These are phyloP conservation scores for Spergularia azorica DNA, from an alignment of 179 eudicot genomes.

Conservation along the genomic window DNA sequence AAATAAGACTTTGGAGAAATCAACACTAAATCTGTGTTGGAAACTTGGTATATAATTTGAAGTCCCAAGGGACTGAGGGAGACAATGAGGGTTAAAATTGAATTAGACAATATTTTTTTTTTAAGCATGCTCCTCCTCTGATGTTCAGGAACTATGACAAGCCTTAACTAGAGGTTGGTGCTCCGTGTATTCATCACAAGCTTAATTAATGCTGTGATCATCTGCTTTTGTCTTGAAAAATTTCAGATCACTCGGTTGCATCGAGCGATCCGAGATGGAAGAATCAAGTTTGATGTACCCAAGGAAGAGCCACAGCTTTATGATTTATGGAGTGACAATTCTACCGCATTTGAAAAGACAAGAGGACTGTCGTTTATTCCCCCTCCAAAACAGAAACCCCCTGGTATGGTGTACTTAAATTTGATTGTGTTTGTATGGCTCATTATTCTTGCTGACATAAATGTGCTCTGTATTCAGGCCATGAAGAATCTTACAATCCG, in stretches of 20 bases:
- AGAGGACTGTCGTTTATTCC: conserved; percentile 87
- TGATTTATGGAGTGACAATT: conserved; percentile 81
- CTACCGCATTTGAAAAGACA: conserved; percentile 51
- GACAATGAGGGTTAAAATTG: background rate
- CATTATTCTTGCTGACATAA: background rate
- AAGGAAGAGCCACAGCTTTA: conserved; percentile 66
- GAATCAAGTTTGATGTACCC: conserved; percentile 81
- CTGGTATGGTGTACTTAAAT: conserved; percentile 50
- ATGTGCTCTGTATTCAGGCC: conserved; percentile 49
- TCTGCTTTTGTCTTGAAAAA: conserved; percentile 15
- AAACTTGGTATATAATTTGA: background rate
- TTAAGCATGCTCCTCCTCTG: background rate
- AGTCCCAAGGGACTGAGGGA: too few species aligned
- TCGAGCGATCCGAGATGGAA: conserved; percentile 85
- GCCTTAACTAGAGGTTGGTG: too few species aligned
- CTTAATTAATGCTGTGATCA: background rate
- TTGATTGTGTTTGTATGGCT: background rate
- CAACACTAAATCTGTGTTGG: background rate
- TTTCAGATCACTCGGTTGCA: conserved; percentile 57
- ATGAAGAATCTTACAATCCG: conserved; percentile 93
- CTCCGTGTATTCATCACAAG: background rate
- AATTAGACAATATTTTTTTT: background rate
- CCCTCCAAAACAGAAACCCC: conserved; percentile 85
- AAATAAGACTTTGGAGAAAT: background rate
- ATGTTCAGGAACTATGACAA: background rate